Percentiles rank a stretch among this genome's conserved stretches.
Evolutionary conservation across 2,329 filamentous ascomycete species (phyloP).

Genomic region (Cryphonectria carpinicola): DNA sequence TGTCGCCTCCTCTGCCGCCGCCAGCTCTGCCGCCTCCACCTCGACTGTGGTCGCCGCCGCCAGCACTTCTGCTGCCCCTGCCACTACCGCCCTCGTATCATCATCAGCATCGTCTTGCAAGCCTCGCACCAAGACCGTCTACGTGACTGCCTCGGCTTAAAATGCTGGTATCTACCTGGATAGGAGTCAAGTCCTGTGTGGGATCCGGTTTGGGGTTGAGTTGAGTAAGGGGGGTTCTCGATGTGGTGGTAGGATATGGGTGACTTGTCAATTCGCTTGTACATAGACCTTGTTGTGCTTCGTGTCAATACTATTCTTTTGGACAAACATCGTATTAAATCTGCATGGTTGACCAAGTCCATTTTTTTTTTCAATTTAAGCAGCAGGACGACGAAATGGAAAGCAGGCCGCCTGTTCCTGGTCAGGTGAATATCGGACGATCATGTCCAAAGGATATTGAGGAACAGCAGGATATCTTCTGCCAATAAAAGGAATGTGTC

Average conservation of each 20-base stretch:
- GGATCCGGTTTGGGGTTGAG: not conserved
- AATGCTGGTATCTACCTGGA: not conserved
- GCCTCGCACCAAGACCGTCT: slow-evolving; percentile 28
- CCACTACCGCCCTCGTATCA: slow-evolving; percentile 18
- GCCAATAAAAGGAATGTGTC: too few species aligned
- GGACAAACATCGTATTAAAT: not conserved
- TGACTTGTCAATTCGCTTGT: slow-evolving; percentile 15
- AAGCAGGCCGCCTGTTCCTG: too few species aligned
- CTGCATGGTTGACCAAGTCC: too few species aligned
- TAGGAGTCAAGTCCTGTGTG: not conserved
- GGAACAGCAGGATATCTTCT: too few species aligned
- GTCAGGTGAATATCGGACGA: too few species aligned
- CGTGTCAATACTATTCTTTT: slow-evolving; percentile 25
- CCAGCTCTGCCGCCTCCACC: slow-evolving; percentile 17
- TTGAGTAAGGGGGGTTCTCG: not conserved
- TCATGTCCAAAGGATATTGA: too few species aligned
- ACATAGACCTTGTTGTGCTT: slow-evolving; percentile 23
- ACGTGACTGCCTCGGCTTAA: slow-evolving; percentile 24
- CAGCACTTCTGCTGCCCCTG: slow-evolving; percentile 22
- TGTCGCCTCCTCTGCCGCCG: slow-evolving; percentile 9
- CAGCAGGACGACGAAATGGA: too few species aligned
- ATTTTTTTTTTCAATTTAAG: too few species aligned
- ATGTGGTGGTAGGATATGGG: not conserved
- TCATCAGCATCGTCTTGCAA: slow-evolving; percentile 15
- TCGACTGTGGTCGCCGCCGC: slow-evolving; percentile 11